A percentile compares a stretch with the other conserved stretches of the same genome.
Evolutionary conservation across 2,329 filamentous ascomycete species (phyloP).

Genomic region (Paecilomyces niveus): DNA sequence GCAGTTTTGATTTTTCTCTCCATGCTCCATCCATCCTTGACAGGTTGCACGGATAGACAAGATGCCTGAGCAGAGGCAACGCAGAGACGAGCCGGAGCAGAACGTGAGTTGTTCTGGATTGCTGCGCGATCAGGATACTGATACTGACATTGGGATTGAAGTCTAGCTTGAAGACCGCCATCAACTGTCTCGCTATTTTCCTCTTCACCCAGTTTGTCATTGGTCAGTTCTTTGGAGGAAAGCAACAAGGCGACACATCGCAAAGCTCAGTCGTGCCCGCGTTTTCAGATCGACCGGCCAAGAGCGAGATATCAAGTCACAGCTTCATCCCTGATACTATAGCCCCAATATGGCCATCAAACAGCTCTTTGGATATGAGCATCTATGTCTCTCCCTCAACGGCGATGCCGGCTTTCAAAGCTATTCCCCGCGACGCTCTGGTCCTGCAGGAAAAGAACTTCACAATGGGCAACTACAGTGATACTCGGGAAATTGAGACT

Average conservation of each 20-base stretch:
- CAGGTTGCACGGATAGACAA: slow-evolving; percentile 10
- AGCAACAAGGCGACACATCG: slow-evolving; percentile 19
- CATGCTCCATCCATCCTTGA: slow-evolving; percentile 7
- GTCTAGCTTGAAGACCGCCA: slow-evolving; percentile 36
- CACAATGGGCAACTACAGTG: slow-evolving; percentile 68
- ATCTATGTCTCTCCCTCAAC: slow-evolving; percentile 77
- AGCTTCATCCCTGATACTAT: slow-evolving; percentile 59
- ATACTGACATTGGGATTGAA: slow-evolving; percentile 20
- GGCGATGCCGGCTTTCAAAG: slow-evolving; percentile 56
- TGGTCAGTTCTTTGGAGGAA: slow-evolving; percentile 46
- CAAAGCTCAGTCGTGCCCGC: slow-evolving; percentile 46
- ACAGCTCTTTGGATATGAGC: slow-evolving; percentile 72
- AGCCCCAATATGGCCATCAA: slow-evolving; percentile 79
- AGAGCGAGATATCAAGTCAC: slow-evolving; percentile 26
- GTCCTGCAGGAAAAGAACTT: slow-evolving; percentile 78
- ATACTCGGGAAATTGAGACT: slow-evolving; percentile 69
- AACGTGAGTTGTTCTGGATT: slow-evolving; percentile 16
- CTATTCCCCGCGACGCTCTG: slow-evolving; percentile 59
- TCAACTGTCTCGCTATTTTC: slow-evolving; percentile 55
- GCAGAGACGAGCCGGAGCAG: slow-evolving; percentile 25
- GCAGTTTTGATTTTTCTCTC: slow-evolving; percentile 5
- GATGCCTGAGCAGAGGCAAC: slow-evolving; percentile 35
- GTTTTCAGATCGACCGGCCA: slow-evolving; percentile 57
- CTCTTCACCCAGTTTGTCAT: slow-evolving; percentile 52
- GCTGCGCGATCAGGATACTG: slow-evolving; percentile 10